Percentiles rank a stretch among this genome's conserved stretches.
Conservation (phyloP, 2,329 filamentous ascomycete genomes). For the Metarhizium brunneum region DNA sequence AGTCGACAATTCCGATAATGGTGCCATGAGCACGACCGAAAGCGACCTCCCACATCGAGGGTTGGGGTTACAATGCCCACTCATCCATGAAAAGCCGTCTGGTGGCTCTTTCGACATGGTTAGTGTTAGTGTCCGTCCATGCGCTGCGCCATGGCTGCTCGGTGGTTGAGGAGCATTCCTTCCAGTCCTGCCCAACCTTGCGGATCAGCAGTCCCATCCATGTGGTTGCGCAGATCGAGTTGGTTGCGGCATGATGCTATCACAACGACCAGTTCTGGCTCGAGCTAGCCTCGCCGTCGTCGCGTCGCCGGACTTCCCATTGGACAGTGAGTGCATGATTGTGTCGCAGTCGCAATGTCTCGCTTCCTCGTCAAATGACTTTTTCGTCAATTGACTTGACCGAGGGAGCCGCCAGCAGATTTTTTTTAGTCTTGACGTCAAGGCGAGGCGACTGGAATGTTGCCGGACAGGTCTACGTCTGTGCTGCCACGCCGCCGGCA, state of each 20-base stretch:
- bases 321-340: neutral
- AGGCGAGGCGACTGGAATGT: neutral
- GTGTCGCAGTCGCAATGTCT: neutral
- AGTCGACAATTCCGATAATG: too few relatives aligned
- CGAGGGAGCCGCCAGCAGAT: too few relatives aligned
- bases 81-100: too few relatives aligned
- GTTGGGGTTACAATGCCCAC: too few relatives aligned
- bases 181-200: neutral
- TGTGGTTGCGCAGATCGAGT: neutral
- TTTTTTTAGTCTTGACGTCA: neutral
- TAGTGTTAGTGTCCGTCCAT: too few relatives aligned
- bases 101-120: too few relatives aligned
- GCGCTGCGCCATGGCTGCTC: too few relatives aligned
- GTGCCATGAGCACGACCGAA: too few relatives aligned
- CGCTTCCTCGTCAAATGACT: neutral
- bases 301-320: neutral
- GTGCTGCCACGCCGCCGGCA: too few relatives aligned
- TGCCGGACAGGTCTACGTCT: neutral
- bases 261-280: neutral
- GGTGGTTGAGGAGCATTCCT: neutral
- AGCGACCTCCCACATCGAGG: too few relatives aligned
- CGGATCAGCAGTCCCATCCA: neutral
- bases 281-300: neutral
- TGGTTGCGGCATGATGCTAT: neutral
- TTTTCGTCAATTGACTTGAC: neutral